These are phyloP conservation scores for Komagataella pastoris DNA, from an alignment of 805 yeast genomes.

Conservation along the genomic window DNA sequence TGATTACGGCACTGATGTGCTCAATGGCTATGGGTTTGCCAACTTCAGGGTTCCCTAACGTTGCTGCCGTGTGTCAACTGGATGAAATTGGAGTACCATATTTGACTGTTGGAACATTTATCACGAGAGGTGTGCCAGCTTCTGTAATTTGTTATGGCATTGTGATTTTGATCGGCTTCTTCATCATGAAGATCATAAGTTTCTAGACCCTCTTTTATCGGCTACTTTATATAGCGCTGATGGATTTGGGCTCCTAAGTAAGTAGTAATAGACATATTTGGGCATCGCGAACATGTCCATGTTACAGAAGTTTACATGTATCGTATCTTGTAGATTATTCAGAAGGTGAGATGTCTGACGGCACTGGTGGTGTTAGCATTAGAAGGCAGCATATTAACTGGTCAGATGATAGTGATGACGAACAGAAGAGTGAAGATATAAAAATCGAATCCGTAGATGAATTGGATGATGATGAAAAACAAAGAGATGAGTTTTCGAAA, in stretches of 20 bases:
- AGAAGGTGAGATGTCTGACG: neutral
- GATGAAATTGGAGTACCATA: slow-evolving; percentile 90
- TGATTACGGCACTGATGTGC: slow-evolving; percentile 54
- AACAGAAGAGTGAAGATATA: neutral
- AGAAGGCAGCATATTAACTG: neutral
- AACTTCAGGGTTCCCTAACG: slow-evolving; percentile 95
- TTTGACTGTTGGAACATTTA: slow-evolving; percentile 73
- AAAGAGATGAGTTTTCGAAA: neutral
- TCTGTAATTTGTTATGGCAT: slow-evolving; percentile 63
- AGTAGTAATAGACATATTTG: neutral
- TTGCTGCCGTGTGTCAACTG: slow-evolving; percentile 89
- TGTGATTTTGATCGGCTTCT: slow-evolving; percentile 70
- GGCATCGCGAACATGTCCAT: neutral
- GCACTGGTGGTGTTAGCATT: neutral
- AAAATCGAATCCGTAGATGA: neutral
- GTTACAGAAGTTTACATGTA: too few species aligned
- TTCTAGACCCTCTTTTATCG: slow-evolving; percentile 17
- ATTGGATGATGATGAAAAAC: neutral
- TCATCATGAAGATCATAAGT: slow-evolving; percentile 47
- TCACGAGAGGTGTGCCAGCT: slow-evolving; percentile 83
- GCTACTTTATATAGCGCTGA: too few species aligned
- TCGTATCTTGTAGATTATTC: neutral
- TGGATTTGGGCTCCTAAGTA: neutral
- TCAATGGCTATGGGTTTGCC: slow-evolving; percentile 97
- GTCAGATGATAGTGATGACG: slow-evolving; percentile 1